phyloP scores from a whole-genome alignment of 1,284 basidiomycete species.

The Veloboletus limbatus region DNA sequence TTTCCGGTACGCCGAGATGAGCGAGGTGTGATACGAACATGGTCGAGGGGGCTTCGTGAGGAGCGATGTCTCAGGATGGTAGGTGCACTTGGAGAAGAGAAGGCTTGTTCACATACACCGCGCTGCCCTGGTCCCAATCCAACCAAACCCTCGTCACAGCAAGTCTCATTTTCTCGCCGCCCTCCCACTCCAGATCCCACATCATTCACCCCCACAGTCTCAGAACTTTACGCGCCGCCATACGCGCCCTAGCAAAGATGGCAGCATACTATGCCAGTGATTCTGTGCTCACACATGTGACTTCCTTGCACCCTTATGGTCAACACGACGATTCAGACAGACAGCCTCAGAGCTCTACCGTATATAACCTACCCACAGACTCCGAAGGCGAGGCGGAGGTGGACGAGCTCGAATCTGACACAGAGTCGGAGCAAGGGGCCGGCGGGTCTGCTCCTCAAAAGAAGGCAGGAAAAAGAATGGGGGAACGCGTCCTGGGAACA shows the following conservation, averaged over 20 bases:
- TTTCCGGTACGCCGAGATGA: not conserved
- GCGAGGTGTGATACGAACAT: not conserved
- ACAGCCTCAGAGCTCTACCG: constrained; percentile 24
- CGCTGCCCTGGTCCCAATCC: constrained; percentile 24
- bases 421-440: constrained; percentile 36
- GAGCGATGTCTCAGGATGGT: constrained; percentile 23
- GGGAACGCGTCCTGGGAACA: constrained; percentile 58
- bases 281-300: constrained; percentile 30
- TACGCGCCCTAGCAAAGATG: constrained; percentile 17
- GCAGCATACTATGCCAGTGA: constrained; percentile 33
- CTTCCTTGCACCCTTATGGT: constrained; percentile 33
- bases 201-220: constrained; percentile 1
- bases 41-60: constrained; percentile 1
- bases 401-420: constrained; percentile 67
- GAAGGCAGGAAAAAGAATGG: constrained; percentile 33
- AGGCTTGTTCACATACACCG: constrained; percentile 27
- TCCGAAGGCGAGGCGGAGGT: constrained; percentile 49
- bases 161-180: constrained; percentile 9
- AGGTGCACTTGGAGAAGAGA: constrained; percentile 20
- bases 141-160: constrained; percentile 17
- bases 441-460: constrained; percentile 40
- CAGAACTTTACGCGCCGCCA: constrained; percentile 7
- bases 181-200: constrained; percentile 2
- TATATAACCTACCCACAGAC: constrained; percentile 36
- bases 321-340: constrained; percentile 25